Evolutionary conservation across 208 protist genomes (phyloP), one percentile per base, ranked within the genome.

Genomic region (Angomonas ambiguus): DNA sequence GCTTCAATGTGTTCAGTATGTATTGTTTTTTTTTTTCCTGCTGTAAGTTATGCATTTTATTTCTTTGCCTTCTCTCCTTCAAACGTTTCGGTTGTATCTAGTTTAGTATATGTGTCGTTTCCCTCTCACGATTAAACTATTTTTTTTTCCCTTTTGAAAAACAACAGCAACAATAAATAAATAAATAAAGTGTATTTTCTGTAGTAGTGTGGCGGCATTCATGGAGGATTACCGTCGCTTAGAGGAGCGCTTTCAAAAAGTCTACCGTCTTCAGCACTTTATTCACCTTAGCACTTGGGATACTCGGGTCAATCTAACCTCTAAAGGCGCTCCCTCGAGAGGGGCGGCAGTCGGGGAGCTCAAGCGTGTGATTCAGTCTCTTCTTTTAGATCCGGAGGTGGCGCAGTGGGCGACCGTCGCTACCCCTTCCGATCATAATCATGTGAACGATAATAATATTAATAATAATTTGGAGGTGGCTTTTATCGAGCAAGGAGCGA

Each of bases 151-250:
- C 8, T 56, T 24, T 24, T 20, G 6, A 8, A 13, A 56, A 24
- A 30, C 10, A 28, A 30, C 49, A 56, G 18, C 13, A 56, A 56
- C 13, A 56, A 27, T 56, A 56, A 56, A 56, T 5, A 18, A n/a
- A n/a, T n/a, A n/a, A n/a, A n/a, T n/a, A n/a, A n/a, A n/a, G n/a
- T n/a, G n/a, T n/a, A n/a, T n/a, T n/a, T n/a, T n/a, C n/a, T n/a
- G n/a, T n/a, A n/a, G n/a, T n/a, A n/a, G n/a, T n/a, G n/a, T n/a
- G n/a, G n/a, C n/a, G n/a, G n/a, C n/a, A n/a, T n/a, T 62, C 33
- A 69, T 70, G 61, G 45, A 69, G 28, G 72, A 77, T 2, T 86
- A 92, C 63, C 67, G 77, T 5, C 57, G 81, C 25, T 69, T 90
- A 11, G 72, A 83, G 72, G 30, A 56, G 41, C 25, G 79, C 18